Evolutionary conservation across 2,329 filamentous ascomycete genomes (phyloP).

Genomic region (Penicillium sp.): DNA sequence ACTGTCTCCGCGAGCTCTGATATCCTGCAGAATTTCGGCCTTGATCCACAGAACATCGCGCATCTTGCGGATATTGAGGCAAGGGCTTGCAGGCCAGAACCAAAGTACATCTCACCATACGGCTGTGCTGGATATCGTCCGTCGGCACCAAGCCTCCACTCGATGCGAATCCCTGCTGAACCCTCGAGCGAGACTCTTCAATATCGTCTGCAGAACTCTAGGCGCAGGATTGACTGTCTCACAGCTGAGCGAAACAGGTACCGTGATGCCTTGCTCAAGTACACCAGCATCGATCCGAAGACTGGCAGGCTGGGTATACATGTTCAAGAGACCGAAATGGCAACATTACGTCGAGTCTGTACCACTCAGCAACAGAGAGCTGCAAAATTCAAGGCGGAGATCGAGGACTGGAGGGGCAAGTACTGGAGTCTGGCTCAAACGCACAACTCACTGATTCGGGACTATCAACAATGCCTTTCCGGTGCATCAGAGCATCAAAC

Average conservation of each 20-base stretch:
- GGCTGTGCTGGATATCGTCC: conserved; percentile 30
- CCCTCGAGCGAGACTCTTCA: conserved; percentile 23
- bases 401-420: conserved; percentile 25
- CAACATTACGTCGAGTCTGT: conserved; percentile 25
- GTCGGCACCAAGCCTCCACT: conserved; percentile 30
- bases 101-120: conserved; percentile 29
- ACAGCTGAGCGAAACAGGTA: conserved; percentile 30
- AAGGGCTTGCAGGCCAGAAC: not conserved
- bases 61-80: conserved; percentile 1
- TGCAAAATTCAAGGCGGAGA: conserved; percentile 28
- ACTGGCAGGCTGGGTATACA: conserved; percentile 27
- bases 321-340: conserved; percentile 6
- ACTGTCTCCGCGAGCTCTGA: not conserved
- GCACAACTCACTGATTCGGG: conserved; percentile 7
- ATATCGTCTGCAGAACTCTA: conserved; percentile 21
- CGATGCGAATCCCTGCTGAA: conserved; percentile 10
- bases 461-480: conserved; percentile 2
- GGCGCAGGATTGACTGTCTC: conserved; percentile 23
- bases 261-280: conserved; percentile 23
- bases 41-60: conserved; percentile 21
- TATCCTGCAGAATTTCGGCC: conserved; percentile 17
- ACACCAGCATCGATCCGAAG: conserved; percentile 22
- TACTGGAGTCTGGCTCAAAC: conserved; percentile 17
- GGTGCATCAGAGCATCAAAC: not conserved
- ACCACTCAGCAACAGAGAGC: conserved; percentile 23